Percentiles rank a stretch among this genome's conserved stretches.
phyloP scores from a whole-genome alignment of 257 asterid species.

The Echium plantagineum region DNA sequence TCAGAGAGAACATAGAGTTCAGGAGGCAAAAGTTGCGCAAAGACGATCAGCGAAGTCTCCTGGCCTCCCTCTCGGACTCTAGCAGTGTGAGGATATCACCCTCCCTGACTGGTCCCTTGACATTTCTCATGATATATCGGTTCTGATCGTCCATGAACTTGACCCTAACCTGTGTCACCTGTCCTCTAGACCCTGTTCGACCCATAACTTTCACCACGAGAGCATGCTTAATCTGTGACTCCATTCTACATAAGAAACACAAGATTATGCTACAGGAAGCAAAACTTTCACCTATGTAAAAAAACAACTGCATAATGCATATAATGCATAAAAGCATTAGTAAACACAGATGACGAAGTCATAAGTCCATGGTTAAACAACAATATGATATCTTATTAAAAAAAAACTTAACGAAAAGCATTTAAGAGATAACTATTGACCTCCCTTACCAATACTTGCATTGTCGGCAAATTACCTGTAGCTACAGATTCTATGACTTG shows the following conservation, averaged over 20 bases:
- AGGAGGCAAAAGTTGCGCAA: not conserved
- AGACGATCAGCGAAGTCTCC: constrained; percentile 7
- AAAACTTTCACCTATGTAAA: too few relatives aligned
- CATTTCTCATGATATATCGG: constrained; percentile 13
- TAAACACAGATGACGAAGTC: too few relatives aligned
- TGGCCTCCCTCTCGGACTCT: constrained; percentile 15
- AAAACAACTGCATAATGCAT: too few relatives aligned
- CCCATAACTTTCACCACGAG: constrained; percentile 12
- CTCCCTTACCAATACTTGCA: too few relatives aligned
- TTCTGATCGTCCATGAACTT: constrained; percentile 10
- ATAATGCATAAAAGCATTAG: too few relatives aligned
- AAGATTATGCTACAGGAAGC: too few relatives aligned
- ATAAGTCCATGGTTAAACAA: too few relatives aligned
- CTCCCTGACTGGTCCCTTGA: constrained; percentile 14
- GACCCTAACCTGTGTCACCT: constrained; percentile 11
- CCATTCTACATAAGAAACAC: constrained; percentile 7
- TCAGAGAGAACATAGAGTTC: not conserved
- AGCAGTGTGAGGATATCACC: constrained; percentile 14
- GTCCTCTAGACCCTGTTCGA: constrained; percentile 10
- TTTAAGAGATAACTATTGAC: too few relatives aligned
- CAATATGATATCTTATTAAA: too few relatives aligned
- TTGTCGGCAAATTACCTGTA: too few relatives aligned
- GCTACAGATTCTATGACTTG: too few relatives aligned
- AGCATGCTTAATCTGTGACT: constrained; percentile 9
- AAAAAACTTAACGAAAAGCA: too few relatives aligned